Evolutionary conservation across 306 rosid genomes (phyloP).

Genomic region (Cucumis hystrix): DNA sequence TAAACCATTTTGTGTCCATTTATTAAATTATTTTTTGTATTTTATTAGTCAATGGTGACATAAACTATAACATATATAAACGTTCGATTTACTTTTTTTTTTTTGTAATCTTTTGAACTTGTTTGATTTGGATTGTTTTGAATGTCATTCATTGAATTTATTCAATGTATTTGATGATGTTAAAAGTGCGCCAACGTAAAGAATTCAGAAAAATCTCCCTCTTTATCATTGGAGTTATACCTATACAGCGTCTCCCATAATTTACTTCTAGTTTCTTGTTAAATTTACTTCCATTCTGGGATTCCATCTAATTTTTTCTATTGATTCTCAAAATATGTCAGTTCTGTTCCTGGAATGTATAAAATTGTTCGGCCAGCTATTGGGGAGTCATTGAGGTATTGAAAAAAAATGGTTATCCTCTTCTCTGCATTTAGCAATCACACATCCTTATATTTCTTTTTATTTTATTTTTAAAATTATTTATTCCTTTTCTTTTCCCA

Average conservation of each 20-base stretch:
- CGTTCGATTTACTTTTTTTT: not conserved
- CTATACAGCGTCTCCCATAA: not conserved
- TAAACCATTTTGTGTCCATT: not conserved
- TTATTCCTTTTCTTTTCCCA: not conserved
- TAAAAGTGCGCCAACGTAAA: not conserved
- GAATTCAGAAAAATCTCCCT: not conserved
- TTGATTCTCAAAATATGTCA: slow-evolving; percentile 26
- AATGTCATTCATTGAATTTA: not conserved
- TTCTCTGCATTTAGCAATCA: slow-evolving; percentile 6
- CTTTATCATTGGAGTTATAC: not conserved
- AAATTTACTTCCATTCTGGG: not conserved
- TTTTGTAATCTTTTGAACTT: not conserved
- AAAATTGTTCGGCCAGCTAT: slow-evolving; percentile 92
- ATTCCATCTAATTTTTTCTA: slow-evolving; percentile 6
- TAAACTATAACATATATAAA: not conserved
- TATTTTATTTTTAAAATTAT: too few species aligned
- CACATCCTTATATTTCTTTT: not conserved
- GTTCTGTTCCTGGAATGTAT: slow-evolving; percentile 67
- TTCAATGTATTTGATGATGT: not conserved
- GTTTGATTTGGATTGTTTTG: not conserved
- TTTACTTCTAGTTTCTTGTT: not conserved
- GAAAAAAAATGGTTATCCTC: not conserved
- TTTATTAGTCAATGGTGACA: not conserved
- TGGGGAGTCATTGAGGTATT: slow-evolving; percentile 89
- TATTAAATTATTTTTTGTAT: not conserved